Evolutionary conservation across 257 asterid species (phyloP), one percentile per base, ranked within the genome.

Genomic region (Striga asiatica): DNA sequence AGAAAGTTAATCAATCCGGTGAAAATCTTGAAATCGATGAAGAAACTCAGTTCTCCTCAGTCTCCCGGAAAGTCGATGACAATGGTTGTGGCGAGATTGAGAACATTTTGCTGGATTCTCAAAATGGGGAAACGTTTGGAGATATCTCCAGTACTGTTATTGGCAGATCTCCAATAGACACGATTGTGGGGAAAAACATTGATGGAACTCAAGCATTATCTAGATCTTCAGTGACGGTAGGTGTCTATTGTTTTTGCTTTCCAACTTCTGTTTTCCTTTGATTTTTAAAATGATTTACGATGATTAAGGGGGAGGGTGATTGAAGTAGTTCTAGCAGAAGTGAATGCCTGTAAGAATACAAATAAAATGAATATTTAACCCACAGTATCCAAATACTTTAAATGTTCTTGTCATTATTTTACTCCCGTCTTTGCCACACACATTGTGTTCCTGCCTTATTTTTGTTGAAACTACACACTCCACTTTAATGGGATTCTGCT

Each of bases 1-100:
- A 88, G 78, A 81, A 97, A 62, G 99, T 95, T 56, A 66, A 81
- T 56, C 79, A 73, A 53, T 79, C 85, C 6, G 76, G 72, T 14
- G 97, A 70, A 20, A 74, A 61, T 60, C 73, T 76, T 60, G 97
- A 88, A 47, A 55, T 88, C 60, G 99, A 92, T 58, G 99, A 92
- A 71, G 99, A 88, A 81, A 80, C 93, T 6, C 77, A 85, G 64
- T 88, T 60, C 60, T 88, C 99, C 11, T 83, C 99, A 5, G 99
- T 92, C 58, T 53, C 47, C 54, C 83, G 95, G 65, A 71, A 67
- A 51, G 76, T 71, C 35, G 93, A 88, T 58, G 99, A 84, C 76
- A 77, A 91, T 70, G 97, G 94, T 32, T 79, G 53, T 66, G 89
- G 80, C 28, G 95, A 87, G 51, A 71, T 62, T 35, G 99, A 84